Percentiles rank a stretch among this genome's conserved stretches.
Evolutionary conservation across 1,139 yeast species (phyloP).

Genomic region (Yamadazyma oceani): DNA sequence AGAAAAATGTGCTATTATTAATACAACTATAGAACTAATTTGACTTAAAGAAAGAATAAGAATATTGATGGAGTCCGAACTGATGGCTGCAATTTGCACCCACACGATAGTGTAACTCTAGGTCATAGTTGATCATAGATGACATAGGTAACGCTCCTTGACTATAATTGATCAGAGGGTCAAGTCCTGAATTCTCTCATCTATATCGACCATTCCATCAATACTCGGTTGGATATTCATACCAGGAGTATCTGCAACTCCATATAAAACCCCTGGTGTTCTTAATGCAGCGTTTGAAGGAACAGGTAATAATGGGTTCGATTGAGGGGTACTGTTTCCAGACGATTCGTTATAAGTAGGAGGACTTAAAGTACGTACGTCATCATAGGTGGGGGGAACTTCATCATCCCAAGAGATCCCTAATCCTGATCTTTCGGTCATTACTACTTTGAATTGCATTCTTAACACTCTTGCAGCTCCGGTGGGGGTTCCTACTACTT

Average conservation of each 20-base stretch:
- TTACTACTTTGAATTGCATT: slow-evolving; percentile 82
- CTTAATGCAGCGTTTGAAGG: slow-evolving; percentile 10
- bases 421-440: slow-evolving; percentile 89
- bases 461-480: slow-evolving; percentile 93
- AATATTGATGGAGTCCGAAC: too few relatives aligned
- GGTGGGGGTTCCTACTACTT: slow-evolving; percentile 73
- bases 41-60: too few relatives aligned
- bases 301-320: slow-evolving; percentile 14
- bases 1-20: too few relatives aligned
- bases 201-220: slow-evolving; percentile 31
- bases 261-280: slow-evolving; percentile 44
- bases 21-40: too few relatives aligned
- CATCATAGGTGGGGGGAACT: slow-evolving; percentile 94
- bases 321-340: slow-evolving; percentile 23
- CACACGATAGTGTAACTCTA: too few relatives aligned
- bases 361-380: slow-evolving; percentile 79
- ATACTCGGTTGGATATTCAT: slow-evolving; percentile 22
- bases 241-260: slow-evolving; percentile 45
- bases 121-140: too few relatives aligned
- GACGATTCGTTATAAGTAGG: slow-evolving; percentile 62
- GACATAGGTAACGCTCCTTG: too few relatives aligned
- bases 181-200: slow-evolving; percentile 38
- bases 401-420: slow-evolving; percentile 99
- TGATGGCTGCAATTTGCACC: too few relatives aligned
- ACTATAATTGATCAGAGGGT: too few relatives aligned